Base-by-base conservation (phyloP, 163 green algal species). In the Scenedesmus sp. region DNA sequence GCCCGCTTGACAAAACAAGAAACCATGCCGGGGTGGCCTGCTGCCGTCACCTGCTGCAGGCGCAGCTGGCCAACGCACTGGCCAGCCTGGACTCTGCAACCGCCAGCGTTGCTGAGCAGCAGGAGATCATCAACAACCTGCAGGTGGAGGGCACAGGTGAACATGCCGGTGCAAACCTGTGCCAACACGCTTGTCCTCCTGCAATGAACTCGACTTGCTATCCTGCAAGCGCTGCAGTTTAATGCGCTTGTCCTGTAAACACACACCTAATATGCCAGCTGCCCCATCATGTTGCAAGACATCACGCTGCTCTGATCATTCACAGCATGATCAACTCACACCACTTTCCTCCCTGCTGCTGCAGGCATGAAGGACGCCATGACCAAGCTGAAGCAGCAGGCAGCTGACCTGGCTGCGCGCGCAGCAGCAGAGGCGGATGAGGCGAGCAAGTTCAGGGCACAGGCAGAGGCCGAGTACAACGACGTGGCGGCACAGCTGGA, bases 291-390 rank as follows among this genome's bases (percentile, higher is more conserved):
- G 51, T 3, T 61, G 51, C 51, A 61, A 13, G 13, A 10, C 12
- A 61, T 61, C 9, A 61, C 22, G 1, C 51, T 61, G 51, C 51
- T 53, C 51, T 26, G 9, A 61, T 24, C 51, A 61, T 13, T 61
- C 9, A 61, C 51, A 61, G 13, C 20, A 1, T 61, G 12, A 61
- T 61, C 9, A 16, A 13, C 20, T 61, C 12, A 61, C 9, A 61
- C 51, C 4, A 61, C 70, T 33, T 43, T 7, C 9, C 30, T 73
- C n/a, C 37, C 78, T 76, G 65, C 26, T 42, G 30, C 18, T 83
- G n/a, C 72, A 90, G 79, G 88, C 82, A 92, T 92, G 88, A 92
- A 92, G 81, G 88, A 92, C 30, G 88, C 88, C 40, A 92, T 92
- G 88, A 68, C 80, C 15, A 87, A 87, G 78, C 79, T 91, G n/a